A percentile compares a stretch with the other conserved stretches of the same genome.
Conservation (phyloP, 805 yeast species). For the Kodamaea hsintzibuensis region DNA sequence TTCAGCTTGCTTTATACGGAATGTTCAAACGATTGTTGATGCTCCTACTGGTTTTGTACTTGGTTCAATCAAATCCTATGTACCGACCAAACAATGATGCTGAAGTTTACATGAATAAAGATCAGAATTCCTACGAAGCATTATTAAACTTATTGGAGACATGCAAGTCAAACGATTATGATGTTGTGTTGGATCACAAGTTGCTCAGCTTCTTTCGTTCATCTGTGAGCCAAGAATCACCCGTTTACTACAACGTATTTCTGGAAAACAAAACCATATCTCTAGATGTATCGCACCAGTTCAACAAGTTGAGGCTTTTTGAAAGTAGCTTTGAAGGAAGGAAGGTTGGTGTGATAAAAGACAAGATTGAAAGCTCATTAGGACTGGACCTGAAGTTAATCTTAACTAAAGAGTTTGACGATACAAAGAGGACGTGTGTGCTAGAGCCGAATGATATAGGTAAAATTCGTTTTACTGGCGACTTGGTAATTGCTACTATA, state of each 20-base stretch:
- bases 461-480: slow-evolving; percentile 3
- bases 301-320: background rate
- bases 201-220: background rate
- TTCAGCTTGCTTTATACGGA: background rate
- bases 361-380: background rate
- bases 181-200: background rate
- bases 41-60: background rate
- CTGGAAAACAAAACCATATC: slow-evolving; percentile 6
- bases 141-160: background rate
- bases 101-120: background rate
- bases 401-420: background rate
- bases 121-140: slow-evolving; percentile 1
- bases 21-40: background rate
- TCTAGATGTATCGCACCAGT: background rate
- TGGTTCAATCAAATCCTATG: background rate
- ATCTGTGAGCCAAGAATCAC: background rate
- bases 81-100: background rate
- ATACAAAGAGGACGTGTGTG: background rate
- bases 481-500: slow-evolving; percentile 3
- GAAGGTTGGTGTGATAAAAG: background rate
- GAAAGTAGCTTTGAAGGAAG: background rate
- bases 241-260: slow-evolving; percentile 7
- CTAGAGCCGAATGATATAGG: slow-evolving; percentile 7
- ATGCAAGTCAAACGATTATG: background rate
- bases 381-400: background rate